Base-by-base conservation (phyloP, 768 basidiomycete species). In the Sarcodon sp. region DNA sequence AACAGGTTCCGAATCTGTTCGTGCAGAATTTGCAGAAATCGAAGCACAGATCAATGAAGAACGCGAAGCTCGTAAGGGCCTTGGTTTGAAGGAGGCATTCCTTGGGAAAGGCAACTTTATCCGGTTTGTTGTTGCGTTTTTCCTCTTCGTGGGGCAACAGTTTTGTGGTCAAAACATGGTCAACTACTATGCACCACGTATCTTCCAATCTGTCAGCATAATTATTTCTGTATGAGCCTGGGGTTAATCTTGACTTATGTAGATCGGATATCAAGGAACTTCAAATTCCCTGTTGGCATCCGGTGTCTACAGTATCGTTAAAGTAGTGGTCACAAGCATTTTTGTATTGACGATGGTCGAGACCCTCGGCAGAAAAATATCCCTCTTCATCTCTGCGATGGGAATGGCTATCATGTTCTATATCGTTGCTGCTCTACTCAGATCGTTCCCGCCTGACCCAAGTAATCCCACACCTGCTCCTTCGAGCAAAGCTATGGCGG, bases 131-230 rank as follows among this genome's bases (percentile, higher is more conserved):
- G 88, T 92, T 55, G 88, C 89, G 1, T 79, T 87, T 54, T 62
- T 73, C 27, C 85, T 88, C 51, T 88, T 89, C 68, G 59, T 84
- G 50, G 66, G 88, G 7, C 88, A 90, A 54, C 86, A 90, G 59
- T 88, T 81, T 81, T 73, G 75, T 44, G 89, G 89, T 1, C 88
- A 90, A 60, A 87, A 91, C 64, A 80, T 81, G 0, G 82, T 90
- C 53, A 69, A 67, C 39, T 83, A 87, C 59, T 85, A 85, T 51
- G 79, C 82, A 1, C 80, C 84, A 4, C 80, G 81, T 56, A 82
- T 86, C 51, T 86, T 87, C 61, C 64, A 68, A 7, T 76, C 82
- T 27, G 21, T 27, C 21, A 27, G 21, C 21, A 27, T 27, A 27
- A 3, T 27, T 27, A 27, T 27, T 27, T 27, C 21, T 27, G 21